Evolutionary conservation across 2,329 filamentous ascomycete genomes (phyloP).

Genomic region (Aspergillus brasiliensis): DNA sequence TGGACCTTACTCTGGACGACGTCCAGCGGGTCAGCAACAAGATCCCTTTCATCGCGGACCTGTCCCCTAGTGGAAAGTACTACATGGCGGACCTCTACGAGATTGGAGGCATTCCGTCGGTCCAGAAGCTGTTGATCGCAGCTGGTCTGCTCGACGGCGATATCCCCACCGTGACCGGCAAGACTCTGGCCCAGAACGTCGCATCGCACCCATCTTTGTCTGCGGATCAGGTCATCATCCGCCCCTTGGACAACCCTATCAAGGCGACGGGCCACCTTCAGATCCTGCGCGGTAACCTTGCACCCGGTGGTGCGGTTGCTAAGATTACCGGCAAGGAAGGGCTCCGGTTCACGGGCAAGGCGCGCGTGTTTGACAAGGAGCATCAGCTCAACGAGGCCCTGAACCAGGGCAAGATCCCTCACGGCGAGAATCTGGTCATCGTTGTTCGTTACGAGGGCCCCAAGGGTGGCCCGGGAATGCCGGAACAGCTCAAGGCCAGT

Average conservation of each 20-base stretch:
- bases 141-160: constrained; percentile 73
- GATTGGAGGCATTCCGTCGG: constrained; percentile 80
- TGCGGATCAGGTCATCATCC: constrained; percentile 80
- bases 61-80: constrained; percentile 81
- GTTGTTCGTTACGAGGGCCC: constrained; percentile 93
- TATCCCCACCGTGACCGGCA: constrained; percentile 80
- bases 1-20: constrained; percentile 77
- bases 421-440: constrained; percentile 80
- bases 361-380: constrained; percentile 86
- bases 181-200: constrained; percentile 80
- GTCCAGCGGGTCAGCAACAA: constrained; percentile 78
- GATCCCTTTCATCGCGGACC: constrained; percentile 82
- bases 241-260: constrained; percentile 77
- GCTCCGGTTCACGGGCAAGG: constrained; percentile 75
- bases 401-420: constrained; percentile 68
- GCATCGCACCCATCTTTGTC: constrained; percentile 74
- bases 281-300: constrained; percentile 83
- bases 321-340: constrained; percentile 98
- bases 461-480: constrained; percentile 93
- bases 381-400: constrained; percentile 74
- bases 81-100: constrained; percentile 87
- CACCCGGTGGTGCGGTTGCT: constrained; percentile 84
- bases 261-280: constrained; percentile 85
- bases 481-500: constrained; percentile 85
- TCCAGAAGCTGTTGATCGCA: constrained; percentile 82